Evolutionary conservation across 257 asterid genomes (phyloP), one percentile per base, ranked within the genome.

Genomic region (Fraxinus cuspidata): DNA sequence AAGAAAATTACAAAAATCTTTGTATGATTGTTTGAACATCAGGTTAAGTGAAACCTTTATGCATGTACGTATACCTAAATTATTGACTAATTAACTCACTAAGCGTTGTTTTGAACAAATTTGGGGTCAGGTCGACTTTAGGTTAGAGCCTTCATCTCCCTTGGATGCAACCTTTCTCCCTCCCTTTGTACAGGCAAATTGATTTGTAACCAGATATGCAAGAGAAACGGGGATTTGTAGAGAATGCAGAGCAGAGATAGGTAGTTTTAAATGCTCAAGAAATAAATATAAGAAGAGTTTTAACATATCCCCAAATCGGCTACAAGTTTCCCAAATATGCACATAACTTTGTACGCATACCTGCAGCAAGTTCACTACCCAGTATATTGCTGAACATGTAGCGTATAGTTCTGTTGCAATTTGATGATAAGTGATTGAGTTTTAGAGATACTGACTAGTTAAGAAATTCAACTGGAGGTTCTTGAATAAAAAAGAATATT

Each of bases 301-400:
- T 44, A 42, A 5, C 25, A 44, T 9, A 47, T 7, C 21, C 3
- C 42, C 11, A 16, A 19, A 10, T 18, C 18, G 7, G 8, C n/a
- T 9, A 11, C 15, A 72, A 27, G 29, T 47, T 28, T 38, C 18
- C 42, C 18, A 40, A 51, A 38, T 6, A 67, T 16, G 72, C 40
- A 40, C 63, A 12, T 66, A 35, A 70, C 15, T 8, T 65, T 23
- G 70, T 19, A 44, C 18, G 78, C 74, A 18, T 85, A 93, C 99
- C 99, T 95, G 99, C 47, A 93, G 80, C 85, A 95, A 87, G 88
- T 95, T 95, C 84, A 93, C 90, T 85, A 85, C 90, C 99, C 99
- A 95, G 85, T 90, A 95, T 74, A 66, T 7, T 19, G 83, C 78
- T 7, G 99, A 88, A 84, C 99, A 95, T 27, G 92, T 89, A 18